Evolutionary conservation across 108 stramenopile species (phyloP), one percentile per base, ranked within the genome.

Genomic region (Licmophora abbreviata): DNA sequence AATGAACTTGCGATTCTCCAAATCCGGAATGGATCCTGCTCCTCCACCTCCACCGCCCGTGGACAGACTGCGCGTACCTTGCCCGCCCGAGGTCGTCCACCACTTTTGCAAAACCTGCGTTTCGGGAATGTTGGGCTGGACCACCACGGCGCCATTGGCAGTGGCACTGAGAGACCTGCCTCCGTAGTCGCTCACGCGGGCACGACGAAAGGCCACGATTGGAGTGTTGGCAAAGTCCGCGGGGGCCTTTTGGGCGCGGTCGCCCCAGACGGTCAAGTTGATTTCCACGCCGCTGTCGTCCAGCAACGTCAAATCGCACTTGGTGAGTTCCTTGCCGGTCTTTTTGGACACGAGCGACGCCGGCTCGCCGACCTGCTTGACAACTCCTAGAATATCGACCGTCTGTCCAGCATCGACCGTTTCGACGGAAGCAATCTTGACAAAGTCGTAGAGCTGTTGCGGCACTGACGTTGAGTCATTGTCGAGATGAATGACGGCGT

Each of bases 211-310:
- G 8, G 93, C 94, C 4, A 89, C 86, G 5, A 94, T 76, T 21
- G 90, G 88, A 22, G 54, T 47, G 17, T 73, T 47, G 12, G 53
- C 69, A 54, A 65, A 88, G 30, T 68, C 64, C 21, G 40, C 57
- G 40, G 51, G 73, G 11, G 85, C 71, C 20, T 45, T 57, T 52
- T 50, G 25, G 1, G 88, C 87, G n/a, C 33, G 26, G 1, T 77
- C 66, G 8, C 94, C 93, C 96, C 96, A 95, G 30, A 95, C 51
- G 21, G 96, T 97, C 46, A 88, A 32, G 40, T 47, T 71, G 35
- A 97, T 74, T 53, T 97, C 90, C 18, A 78, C 79, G 11, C 74
- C 80, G 15, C 91, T 84, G 71, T 94, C 92, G 68, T 97, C 96
- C 47, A 84, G 69, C 32, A 98, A 32, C 5, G 71, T 73, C 4